phyloP scores from a whole-genome alignment of 768 basidiomycete species.

The Leccinellum albellum region DNA sequence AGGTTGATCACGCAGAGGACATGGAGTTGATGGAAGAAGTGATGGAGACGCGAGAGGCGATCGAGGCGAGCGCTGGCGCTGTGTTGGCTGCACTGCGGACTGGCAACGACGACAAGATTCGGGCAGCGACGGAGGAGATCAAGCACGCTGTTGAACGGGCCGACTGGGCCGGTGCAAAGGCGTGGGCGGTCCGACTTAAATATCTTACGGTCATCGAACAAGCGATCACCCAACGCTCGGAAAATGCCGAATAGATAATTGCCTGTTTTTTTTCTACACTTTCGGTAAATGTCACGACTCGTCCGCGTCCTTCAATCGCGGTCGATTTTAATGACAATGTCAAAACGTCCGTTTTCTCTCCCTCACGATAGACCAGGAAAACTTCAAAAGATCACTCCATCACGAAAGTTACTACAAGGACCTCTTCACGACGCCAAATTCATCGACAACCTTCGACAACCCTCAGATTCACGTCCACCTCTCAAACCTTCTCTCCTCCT shows the following conservation, averaged over 20 bases:
- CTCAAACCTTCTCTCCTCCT: slow-evolving; percentile 31
- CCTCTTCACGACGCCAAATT: slow-evolving; percentile 36
- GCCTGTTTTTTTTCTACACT: not conserved
- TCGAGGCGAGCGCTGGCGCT: slow-evolving; percentile 54
- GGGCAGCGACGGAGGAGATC: slow-evolving; percentile 43
- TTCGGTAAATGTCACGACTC: not conserved
- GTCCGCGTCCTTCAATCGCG: not conserved
- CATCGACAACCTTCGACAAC: slow-evolving; percentile 24
- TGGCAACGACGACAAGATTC: slow-evolving; percentile 53
- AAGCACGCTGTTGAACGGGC: slow-evolving; percentile 44
- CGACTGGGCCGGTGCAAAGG: slow-evolving; percentile 57
- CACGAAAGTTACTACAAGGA: slow-evolving; percentile 12
- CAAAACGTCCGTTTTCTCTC: slow-evolving; percentile 12
- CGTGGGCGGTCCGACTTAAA: slow-evolving; percentile 61
- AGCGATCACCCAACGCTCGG: slow-evolving; percentile 20
- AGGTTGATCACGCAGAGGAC: slow-evolving; percentile 72
- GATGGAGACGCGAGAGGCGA: slow-evolving; percentile 72
- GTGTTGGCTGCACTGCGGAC: slow-evolving; percentile 50
- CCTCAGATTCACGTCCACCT: slow-evolving; percentile 1
- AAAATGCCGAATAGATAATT: slow-evolving; percentile 13
- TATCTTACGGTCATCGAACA: slow-evolving; percentile 67
- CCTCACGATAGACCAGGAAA: slow-evolving; percentile 14
- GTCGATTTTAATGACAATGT: not conserved
- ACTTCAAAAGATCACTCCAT: slow-evolving; percentile 6
- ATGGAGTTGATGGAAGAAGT: slow-evolving; percentile 68